These are phyloP conservation scores for Candida wancherniae DNA, from an alignment of 805 yeast genomes.

Conservation along the genomic window DNA sequence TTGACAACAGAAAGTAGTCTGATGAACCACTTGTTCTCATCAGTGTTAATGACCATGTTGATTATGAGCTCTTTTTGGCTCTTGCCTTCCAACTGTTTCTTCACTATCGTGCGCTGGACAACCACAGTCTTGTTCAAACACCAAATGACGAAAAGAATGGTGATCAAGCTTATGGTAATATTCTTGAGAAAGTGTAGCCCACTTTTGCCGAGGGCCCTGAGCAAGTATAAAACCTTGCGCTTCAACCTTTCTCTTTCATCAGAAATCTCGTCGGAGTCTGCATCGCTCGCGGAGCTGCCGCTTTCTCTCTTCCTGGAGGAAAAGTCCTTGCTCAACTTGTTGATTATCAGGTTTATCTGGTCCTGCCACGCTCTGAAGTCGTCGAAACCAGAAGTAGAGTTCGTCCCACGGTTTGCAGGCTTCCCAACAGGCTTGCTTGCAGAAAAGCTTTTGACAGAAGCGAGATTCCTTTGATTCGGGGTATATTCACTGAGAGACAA, in stretches of 20 bases:
- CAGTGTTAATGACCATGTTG: constrained; percentile 39
- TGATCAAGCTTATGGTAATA: constrained; percentile 31
- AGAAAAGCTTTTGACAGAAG: no score
- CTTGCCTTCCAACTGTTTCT: constrained; percentile 21
- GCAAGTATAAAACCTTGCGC: constrained; percentile 19
- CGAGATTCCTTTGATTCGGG: no score
- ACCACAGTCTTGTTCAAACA: constrained; percentile 36
- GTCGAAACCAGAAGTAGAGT: constrained; percentile 18
- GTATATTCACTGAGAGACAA: constrained; percentile 33
- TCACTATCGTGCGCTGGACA: constrained; percentile 37
- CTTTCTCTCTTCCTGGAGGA: constrained; percentile 8
- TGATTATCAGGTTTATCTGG: constrained; percentile 45
- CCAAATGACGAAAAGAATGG: constrained; percentile 39
- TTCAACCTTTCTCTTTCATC: constrained; percentile 15
- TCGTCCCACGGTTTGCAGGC: constrained; percentile 1
- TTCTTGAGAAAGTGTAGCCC: constrained; percentile 27
- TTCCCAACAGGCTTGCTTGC: constrained; percentile 2
- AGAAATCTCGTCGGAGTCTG: constrained; percentile 7
- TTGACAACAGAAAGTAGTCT: constrained; percentile 33
- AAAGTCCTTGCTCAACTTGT: constrained; percentile 40
- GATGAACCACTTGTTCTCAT: constrained; percentile 42
- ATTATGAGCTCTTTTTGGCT: constrained; percentile 35
- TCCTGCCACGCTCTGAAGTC: constrained; percentile 52
- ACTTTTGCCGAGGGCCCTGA: constrained; percentile 26
- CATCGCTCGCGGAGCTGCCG: constrained; percentile 4